These are phyloP conservation scores for Coemansia sp. DNA, from an alignment of 192 early-diverging fungal genomes.

Conservation along the genomic window DNA sequence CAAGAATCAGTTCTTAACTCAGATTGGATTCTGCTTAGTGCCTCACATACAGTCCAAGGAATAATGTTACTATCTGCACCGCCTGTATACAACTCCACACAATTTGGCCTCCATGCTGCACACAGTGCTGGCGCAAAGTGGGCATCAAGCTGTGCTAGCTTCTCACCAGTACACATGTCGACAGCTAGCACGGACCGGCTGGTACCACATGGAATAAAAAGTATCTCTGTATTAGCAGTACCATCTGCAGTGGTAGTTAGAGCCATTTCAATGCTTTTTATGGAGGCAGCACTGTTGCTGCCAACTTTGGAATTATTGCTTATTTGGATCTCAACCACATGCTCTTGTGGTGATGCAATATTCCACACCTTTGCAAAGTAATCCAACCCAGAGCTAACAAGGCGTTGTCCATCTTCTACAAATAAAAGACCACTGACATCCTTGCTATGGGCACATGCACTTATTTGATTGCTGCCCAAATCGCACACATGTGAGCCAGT, in stretches of 20 bases:
- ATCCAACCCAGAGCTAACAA: conserved; percentile 63
- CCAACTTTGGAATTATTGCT: neutral
- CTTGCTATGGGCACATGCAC: conserved; percentile 55
- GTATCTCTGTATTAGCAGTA: conserved; percentile 8
- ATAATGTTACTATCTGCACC: conserved; percentile 60
- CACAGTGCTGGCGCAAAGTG: conserved; percentile 63
- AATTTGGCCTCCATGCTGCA: conserved; percentile 55
- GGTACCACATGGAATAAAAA: conserved; percentile 63
- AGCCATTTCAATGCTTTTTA: conserved; percentile 28
- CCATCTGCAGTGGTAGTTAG: conserved; percentile 32
- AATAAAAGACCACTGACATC: conserved; percentile 66
- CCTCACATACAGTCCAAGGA: conserved; percentile 52
- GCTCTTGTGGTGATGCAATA: neutral
- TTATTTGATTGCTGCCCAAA: conserved; percentile 44
- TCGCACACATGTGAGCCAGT: conserved; percentile 62
- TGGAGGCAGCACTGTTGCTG: neutral
- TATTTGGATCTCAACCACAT: neutral
- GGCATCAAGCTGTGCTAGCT: conserved; percentile 57
- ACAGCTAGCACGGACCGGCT: conserved; percentile 54
- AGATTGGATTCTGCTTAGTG: conserved; percentile 23
- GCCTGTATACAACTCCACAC: conserved; percentile 63
- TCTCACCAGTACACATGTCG: conserved; percentile 57
- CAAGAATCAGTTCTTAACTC: conserved; percentile 19
- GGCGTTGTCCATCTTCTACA: conserved; percentile 57
- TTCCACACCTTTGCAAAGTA: conserved; percentile 64